Conservation (phyloP, 805 yeast genomes). For the Candida vaughaniae region DNA sequence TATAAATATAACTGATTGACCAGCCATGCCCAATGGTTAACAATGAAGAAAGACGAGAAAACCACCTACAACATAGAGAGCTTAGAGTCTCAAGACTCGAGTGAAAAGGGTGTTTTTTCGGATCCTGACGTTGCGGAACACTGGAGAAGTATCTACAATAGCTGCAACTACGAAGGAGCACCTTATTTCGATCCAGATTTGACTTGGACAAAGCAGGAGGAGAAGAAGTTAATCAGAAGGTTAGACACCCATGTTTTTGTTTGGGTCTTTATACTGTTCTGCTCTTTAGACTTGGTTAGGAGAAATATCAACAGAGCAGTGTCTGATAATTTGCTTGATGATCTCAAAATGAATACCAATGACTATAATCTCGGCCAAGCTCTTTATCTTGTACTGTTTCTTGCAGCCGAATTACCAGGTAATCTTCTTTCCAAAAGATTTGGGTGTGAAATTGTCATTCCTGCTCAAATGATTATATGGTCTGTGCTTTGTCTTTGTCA, state of each 20-base stretch:
- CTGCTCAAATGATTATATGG: slow-evolving; percentile 58
- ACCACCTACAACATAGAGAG: background rate
- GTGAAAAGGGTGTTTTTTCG: slow-evolving; percentile 23
- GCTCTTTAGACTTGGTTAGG: slow-evolving; percentile 59
- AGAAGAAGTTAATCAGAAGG: slow-evolving; percentile 46
- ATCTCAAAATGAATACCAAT: slow-evolving; percentile 52
- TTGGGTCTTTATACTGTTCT: slow-evolving; percentile 59
- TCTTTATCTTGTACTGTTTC: slow-evolving; percentile 50
- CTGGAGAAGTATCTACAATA: slow-evolving; percentile 47
- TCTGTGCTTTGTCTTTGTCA: slow-evolving; percentile 54
- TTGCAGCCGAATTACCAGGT: slow-evolving; percentile 62
- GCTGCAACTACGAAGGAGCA: slow-evolving; percentile 53
- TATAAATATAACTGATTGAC: too few species aligned
- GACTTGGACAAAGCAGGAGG: slow-evolving; percentile 55
- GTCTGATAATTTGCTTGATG: slow-evolving; percentile 54
- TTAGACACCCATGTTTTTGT: slow-evolving; percentile 56
- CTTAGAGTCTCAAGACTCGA: background rate
- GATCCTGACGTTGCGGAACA: slow-evolving; percentile 49
- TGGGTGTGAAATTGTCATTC: slow-evolving; percentile 65
- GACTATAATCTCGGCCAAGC: slow-evolving; percentile 62
- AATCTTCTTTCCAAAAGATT: slow-evolving; percentile 61
- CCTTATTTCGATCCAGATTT: slow-evolving; percentile 56
- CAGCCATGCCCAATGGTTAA: too few species aligned
- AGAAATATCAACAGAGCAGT: slow-evolving; percentile 57
- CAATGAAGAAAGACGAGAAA: background rate